These are phyloP conservation scores for Saccharomyces eubayanus DNA, from an alignment of 805 yeast species.

Conservation along the genomic window DNA sequence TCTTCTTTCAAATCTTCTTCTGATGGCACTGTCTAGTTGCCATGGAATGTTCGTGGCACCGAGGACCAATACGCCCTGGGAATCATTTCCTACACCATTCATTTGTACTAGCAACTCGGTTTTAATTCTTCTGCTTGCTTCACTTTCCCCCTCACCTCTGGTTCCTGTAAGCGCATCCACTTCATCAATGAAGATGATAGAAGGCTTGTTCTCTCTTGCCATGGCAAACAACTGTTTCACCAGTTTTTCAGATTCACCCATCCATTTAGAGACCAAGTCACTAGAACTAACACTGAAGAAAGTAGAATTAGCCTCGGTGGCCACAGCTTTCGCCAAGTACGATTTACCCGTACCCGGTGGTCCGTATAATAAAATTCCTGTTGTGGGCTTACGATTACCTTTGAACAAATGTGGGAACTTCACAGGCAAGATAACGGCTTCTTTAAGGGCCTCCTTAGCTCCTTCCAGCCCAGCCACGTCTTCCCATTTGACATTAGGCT, in stretches of 20 bases:
- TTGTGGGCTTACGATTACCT: constrained; percentile 87
- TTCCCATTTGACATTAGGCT: constrained; percentile 87
- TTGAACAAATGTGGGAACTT: constrained; percentile 91
- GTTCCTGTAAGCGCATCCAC: constrained; percentile 98
- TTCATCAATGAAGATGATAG: constrained; percentile 94
- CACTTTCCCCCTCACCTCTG: constrained; percentile 95
- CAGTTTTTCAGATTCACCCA: constrained; percentile 96
- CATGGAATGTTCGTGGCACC: constrained; percentile 99
- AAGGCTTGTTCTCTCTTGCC: constrained; percentile 95
- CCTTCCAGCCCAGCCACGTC: constrained; percentile 93
- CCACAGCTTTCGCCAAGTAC: constrained; percentile 93
- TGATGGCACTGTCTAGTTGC: constrained; percentile 95
- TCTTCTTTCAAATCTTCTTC: constrained; percentile 92
- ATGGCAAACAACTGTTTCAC: constrained; percentile 89
- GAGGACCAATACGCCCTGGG: constrained; percentile 82
- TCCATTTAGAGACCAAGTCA: constrained; percentile 95
- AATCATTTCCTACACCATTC: constrained; percentile 98
- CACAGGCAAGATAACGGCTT: constrained; percentile 94
- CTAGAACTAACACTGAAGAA: constrained; percentile 94
- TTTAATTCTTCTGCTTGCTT: constrained; percentile 90
- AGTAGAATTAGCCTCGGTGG: constrained; percentile 96
- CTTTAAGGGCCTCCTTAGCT: constrained; percentile 94
- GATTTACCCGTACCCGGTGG: constrained; percentile 99
- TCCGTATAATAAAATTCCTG: constrained; percentile 81
- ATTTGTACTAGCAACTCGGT: constrained; percentile 93